Evolutionary conservation across 1,139 yeast genomes (phyloP).

Genomic region (Blastobotrys arbuscula): DNA sequence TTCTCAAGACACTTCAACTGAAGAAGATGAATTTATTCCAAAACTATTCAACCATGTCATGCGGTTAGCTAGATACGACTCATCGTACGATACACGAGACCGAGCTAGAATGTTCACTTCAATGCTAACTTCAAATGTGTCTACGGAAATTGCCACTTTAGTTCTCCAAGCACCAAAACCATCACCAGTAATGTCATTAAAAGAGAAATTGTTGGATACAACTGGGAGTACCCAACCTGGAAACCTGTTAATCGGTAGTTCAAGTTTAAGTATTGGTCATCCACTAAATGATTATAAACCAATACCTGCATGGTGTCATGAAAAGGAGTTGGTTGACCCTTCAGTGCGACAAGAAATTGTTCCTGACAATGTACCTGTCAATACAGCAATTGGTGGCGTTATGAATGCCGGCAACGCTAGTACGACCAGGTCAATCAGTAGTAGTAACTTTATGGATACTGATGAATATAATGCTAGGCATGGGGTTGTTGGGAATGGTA

Average conservation of each 20-base stretch:
- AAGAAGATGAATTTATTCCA: slow-evolving; percentile 42
- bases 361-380: slow-evolving; percentile 9
- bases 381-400: slow-evolving; percentile 3
- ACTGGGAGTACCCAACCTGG: slow-evolving; percentile 17
- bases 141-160: slow-evolving; percentile 55
- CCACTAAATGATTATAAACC: slow-evolving; percentile 29
- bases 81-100: slow-evolving; percentile 75
- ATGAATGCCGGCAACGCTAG: not conserved
- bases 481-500: slow-evolving; percentile 20
- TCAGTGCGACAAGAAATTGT: slow-evolving; percentile 27
- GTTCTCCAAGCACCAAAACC: slow-evolving; percentile 83
- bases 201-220: slow-evolving; percentile 12
- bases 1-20: slow-evolving; percentile 13
- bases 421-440: slow-evolving; percentile 16
- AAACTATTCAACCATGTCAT: slow-evolving; percentile 56
- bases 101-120: slow-evolving; percentile 69
- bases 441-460: slow-evolving; percentile 4
- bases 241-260: slow-evolving; percentile 30
- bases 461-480: slow-evolving; percentile 9
- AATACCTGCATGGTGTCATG: slow-evolving; percentile 31
- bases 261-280: slow-evolving; percentile 32
- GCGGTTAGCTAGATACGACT: slow-evolving; percentile 68
- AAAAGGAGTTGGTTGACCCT: slow-evolving; percentile 25
- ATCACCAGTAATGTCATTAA: slow-evolving; percentile 30
- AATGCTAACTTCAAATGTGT: slow-evolving; percentile 37